Evolutionary conservation across 225 moss, liverwort and hornwort species (phyloP).

Genomic region (Physcomitrium patens): DNA sequence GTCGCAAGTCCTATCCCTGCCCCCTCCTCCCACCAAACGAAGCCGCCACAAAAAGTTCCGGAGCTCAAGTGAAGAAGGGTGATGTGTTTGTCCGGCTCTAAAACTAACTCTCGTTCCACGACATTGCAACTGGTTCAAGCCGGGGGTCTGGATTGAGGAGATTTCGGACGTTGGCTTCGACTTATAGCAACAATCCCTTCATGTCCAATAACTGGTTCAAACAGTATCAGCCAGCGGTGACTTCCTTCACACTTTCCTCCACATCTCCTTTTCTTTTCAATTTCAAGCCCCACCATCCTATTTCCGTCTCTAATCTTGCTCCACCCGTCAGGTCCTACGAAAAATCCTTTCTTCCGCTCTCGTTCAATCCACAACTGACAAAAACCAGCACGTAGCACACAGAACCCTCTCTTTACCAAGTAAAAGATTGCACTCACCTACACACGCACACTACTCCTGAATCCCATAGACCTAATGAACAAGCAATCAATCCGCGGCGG

Average conservation of each 20-base stretch:
- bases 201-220: slow-evolving; percentile 10
- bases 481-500: too few relatives aligned
- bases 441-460: too few relatives aligned
- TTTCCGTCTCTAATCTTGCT: not conserved
- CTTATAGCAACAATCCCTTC: slow-evolving; percentile 31
- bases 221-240: slow-evolving; percentile 4
- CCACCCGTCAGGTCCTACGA: too few relatives aligned
- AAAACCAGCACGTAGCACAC: too few relatives aligned
- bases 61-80: not conserved
- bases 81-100: not conserved
- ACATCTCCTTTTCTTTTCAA: slow-evolving; percentile 16
- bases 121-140: not conserved
- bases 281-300: not conserved
- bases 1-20: not conserved
- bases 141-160: not conserved
- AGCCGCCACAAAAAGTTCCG: not conserved
- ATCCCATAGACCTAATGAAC: too few relatives aligned
- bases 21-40: not conserved
- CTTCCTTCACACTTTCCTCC: slow-evolving; percentile 41
- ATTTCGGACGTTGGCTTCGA: not conserved
- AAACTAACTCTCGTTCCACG: not conserved
- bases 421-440: too few relatives aligned
- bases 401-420: too few relatives aligned
- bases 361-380: too few relatives aligned
- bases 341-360: too few relatives aligned